Conservation (phyloP, 805 yeast species). For the Brettanomyces sp. region DNA sequence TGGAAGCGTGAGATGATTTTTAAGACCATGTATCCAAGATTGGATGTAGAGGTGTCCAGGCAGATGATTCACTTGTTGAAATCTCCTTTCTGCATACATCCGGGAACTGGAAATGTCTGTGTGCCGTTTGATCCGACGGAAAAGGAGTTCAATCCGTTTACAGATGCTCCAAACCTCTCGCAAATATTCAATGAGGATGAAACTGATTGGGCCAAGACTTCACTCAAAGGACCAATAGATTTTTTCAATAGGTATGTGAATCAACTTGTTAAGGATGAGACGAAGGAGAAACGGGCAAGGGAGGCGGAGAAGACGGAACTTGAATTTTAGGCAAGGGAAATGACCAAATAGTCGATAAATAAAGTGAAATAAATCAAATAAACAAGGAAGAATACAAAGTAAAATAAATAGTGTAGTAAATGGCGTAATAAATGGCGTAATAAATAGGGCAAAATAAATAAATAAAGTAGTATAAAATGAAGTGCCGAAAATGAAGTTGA, state of each 20-base stretch:
- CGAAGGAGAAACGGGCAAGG: slow-evolving; percentile 27
- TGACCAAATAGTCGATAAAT: too few relatives aligned
- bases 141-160: slow-evolving; percentile 62
- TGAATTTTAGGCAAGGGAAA: not conserved
- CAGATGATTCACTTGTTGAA: slow-evolving; percentile 86
- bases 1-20: slow-evolving; percentile 73
- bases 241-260: slow-evolving; percentile 56
- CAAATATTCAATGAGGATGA: slow-evolving; percentile 56
- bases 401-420: too few relatives aligned
- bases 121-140: slow-evolving; percentile 63
- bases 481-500: too few relatives aligned
- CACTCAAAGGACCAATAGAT: slow-evolving; percentile 62
- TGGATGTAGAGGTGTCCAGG: slow-evolving; percentile 88
- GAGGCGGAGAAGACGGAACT: slow-evolving; percentile 10
- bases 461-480: too few relatives aligned
- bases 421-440: too few relatives aligned
- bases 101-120: slow-evolving; percentile 91
- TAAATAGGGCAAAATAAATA: too few relatives aligned
- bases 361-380: too few relatives aligned
- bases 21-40: slow-evolving; percentile 77
- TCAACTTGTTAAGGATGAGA: slow-evolving; percentile 47
- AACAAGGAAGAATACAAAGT: too few relatives aligned
- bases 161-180: slow-evolving; percentile 63
- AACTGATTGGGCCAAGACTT: slow-evolving; percentile 52
- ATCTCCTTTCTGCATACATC: slow-evolving; percentile 95